Percentiles rank a stretch among this genome's conserved stretches.
These are phyloP conservation scores for Cryptococcus sp. DNA, from an alignment of 1,284 basidiomycete species.

Conservation along the genomic window DNA sequence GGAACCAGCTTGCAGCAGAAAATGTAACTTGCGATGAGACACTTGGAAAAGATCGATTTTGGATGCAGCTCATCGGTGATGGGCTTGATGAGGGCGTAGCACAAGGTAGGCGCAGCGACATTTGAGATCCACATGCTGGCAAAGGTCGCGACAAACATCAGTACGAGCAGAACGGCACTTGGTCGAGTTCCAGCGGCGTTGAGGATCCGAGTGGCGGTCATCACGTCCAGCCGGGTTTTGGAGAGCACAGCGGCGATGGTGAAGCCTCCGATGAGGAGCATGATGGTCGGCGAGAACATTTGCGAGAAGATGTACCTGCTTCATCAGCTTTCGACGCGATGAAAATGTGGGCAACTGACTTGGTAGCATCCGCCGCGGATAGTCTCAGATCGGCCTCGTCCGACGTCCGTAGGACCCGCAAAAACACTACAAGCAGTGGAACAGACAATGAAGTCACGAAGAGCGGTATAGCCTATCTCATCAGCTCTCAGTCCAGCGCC, in stretches of 20 bases:
- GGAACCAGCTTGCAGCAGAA: neutral
- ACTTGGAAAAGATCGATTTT: conserved; percentile 80
- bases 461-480: conserved; percentile 77
- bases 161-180: conserved; percentile 78
- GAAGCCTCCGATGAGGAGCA: conserved; percentile 96
- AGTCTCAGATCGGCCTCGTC: conserved; percentile 58
- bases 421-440: conserved; percentile 79
- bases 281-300: conserved; percentile 65
- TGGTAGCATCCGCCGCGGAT: conserved; percentile 67
- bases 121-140: conserved; percentile 99
- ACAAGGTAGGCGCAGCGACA: conserved; percentile 93
- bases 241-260: conserved; percentile 94
- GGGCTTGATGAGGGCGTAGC: conserved; percentile 96
- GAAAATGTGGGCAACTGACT: conserved; percentile 53
- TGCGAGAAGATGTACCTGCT: conserved; percentile 54
- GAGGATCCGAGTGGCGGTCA: conserved; percentile 87
- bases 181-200: conserved; percentile 85
- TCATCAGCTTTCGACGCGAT: neutral
- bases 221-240: conserved; percentile 95
- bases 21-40: conserved; percentile 67
- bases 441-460: conserved; percentile 92
- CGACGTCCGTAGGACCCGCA: conserved; percentile 69
- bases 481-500: neutral
- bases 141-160: conserved; percentile 96
- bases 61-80: conserved; percentile 88